phyloP scores from a whole-genome alignment of 2,329 filamentous ascomycete genomes.

The Lecanicillium sp. region DNA sequence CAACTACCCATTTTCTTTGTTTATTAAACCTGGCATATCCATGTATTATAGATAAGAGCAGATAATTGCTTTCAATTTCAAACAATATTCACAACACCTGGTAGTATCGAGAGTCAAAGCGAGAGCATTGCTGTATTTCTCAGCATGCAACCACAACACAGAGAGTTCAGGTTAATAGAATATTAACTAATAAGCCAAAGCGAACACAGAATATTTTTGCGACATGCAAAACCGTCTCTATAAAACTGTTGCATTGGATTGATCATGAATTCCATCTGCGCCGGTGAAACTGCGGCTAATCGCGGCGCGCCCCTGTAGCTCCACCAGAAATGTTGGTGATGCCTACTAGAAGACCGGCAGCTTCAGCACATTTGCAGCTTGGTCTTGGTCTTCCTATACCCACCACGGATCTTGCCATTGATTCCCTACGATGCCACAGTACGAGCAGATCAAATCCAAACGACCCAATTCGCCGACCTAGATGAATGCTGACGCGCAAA shows the following conservation, averaged over 20 bases:
- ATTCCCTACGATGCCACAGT: slow-evolving; percentile 2
- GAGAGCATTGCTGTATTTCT: no score
- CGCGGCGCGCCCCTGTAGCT: slow-evolving; percentile 5
- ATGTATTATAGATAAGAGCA: slow-evolving; percentile 13
- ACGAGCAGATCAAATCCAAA: background rate
- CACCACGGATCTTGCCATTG: background rate
- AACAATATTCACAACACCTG: background rate
- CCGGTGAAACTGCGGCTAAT: slow-evolving; percentile 14
- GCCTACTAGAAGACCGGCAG: background rate
- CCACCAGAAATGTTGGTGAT: slow-evolving; percentile 14
- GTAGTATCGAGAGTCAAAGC: no score
- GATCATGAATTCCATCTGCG: no score
- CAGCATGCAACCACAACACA: background rate
- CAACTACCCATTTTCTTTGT: slow-evolving; percentile 3
- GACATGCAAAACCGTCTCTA: no score
- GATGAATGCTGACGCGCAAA: background rate
- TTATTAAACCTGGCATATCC: slow-evolving; percentile 4
- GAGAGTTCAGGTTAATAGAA: background rate
- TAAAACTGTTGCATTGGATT: no score
- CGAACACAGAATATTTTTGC: no score
- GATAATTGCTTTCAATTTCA: no score
- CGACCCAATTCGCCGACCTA: background rate
- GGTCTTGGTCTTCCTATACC: background rate
- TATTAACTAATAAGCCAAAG: background rate
- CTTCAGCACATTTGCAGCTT: background rate